phyloP scores from a whole-genome alignment of 805 yeast species.

The Metschnikowia gelsemii region DNA sequence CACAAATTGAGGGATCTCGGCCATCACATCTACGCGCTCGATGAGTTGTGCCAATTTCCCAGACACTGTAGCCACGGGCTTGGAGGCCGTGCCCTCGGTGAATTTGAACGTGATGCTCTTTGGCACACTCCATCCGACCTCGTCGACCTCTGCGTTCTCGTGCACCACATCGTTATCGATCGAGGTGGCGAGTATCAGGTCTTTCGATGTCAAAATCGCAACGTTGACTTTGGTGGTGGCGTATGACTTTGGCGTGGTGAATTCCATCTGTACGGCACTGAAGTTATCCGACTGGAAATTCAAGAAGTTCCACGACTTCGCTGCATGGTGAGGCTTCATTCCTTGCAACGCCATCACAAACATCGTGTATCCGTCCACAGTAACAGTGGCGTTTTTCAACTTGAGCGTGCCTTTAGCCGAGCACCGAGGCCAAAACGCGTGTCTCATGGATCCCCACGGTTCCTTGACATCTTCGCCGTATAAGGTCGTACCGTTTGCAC shows the following conservation, averaged over 20 bases:
- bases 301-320: conserved; percentile 92
- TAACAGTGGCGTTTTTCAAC: conserved; percentile 36
- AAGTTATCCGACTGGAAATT: conserved; percentile 77
- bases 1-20: conserved; percentile 91
- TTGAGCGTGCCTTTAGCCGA: conserved; percentile 62
- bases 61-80: conserved; percentile 47
- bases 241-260: conserved; percentile 89
- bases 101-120: conserved; percentile 56
- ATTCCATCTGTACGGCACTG: conserved; percentile 88
- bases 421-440: conserved; percentile 94
- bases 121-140: conserved; percentile 92
- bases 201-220: conserved; percentile 68
- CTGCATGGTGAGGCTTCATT: conserved; percentile 99
- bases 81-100: conserved; percentile 41
- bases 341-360: conserved; percentile 97
- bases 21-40: conserved; percentile 97
- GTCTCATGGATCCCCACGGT: conserved; percentile 99
- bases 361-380: conserved; percentile 59
- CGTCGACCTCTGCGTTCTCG: conserved; percentile 51
- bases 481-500: conserved; percentile 78
- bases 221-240: conserved; percentile 77
- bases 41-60: conserved; percentile 65
- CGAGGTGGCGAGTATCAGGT: conserved; percentile 62
- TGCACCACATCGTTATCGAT: conserved; percentile 66
- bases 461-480: conserved; percentile 81